These are phyloP conservation scores for Diplodia seriata DNA, from an alignment of 2,329 filamentous ascomycete species.

Conservation along the genomic window DNA sequence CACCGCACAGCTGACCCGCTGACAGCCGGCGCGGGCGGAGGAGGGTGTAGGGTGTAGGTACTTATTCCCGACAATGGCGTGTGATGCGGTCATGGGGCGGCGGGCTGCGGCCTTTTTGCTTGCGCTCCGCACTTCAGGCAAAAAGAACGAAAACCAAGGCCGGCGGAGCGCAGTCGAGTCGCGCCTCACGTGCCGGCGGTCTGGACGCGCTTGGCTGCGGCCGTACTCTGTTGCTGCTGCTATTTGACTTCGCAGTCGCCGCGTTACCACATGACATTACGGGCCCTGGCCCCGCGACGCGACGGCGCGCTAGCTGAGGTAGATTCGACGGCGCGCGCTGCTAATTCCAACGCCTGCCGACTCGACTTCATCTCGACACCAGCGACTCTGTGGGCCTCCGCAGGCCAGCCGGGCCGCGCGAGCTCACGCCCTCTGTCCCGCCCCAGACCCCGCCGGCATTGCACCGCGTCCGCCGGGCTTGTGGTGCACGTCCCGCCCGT, in stretches of 20 bases:
- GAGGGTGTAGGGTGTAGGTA: neutral
- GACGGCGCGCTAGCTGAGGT: neutral
- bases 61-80: constrained; percentile 22
- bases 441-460: neutral
- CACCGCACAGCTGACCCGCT: constrained; percentile 10
- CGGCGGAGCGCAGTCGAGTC: neutral
- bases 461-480: neutral
- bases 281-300: neutral
- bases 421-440: neutral
- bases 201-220: neutral
- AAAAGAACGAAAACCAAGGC: constrained; percentile 17
- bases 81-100: constrained; percentile 19
- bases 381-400: neutral
- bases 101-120: constrained; percentile 15
- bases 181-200: constrained; percentile 14
- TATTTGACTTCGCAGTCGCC: constrained; percentile 7
- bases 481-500: neutral
- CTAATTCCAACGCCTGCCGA: constrained; percentile 8
- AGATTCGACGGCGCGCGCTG: constrained; percentile 8
- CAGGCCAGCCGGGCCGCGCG: constrained; percentile 4
- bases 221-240: neutral
- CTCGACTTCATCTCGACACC: neutral
- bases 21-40: neutral
- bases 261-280: constrained; percentile 19
- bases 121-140: constrained; percentile 24